Evolutionary conservation across 768 basidiomycete genomes (phyloP), one percentile per base, ranked within the genome.

Genomic region (Porpolomopsis calyptriformis): DNA sequence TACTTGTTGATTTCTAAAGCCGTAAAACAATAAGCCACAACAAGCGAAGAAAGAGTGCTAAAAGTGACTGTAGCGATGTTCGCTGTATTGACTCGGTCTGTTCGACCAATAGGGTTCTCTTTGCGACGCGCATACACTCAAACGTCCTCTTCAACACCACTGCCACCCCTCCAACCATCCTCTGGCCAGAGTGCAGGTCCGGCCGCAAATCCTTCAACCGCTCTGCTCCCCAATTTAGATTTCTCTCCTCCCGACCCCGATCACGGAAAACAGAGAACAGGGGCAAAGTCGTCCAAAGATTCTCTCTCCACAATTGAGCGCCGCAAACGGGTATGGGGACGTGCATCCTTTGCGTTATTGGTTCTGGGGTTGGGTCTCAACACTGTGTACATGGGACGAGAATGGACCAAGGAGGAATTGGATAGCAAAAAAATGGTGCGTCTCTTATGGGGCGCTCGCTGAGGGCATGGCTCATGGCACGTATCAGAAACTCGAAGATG

Each of bases 251-350:
- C 69, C 12, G 73, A 74, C 40, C 65, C 66, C 12, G 61, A 68
- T 39, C 60, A 64, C 36, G 60, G 64, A 45, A 58, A 60, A 26
- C 70, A 75, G 49, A 69, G 79, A 43, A 89, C 86, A 0, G 86
- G 87, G 11, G 87, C 87, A 42, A 72, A 67, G 59, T 88, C 85
- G 2, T 82, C 85, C 12, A 85, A 82, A 54, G 81, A 83, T 42
- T 77, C 80, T 11, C 71, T 90, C 44, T 85, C 85, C 14, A 80
- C 80, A 42, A 83, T 82, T 50, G 94, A 96, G 63, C 71, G 75
- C 53, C 73, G 73, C 56, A 72, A 88, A 49, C 66, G 74, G 51
- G 64, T 71, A 49, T 61, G 80, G 54, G 71, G 76, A 4, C 66
- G 83, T 27, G 54, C 79, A 1, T 70, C 76, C 16, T 57, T 85